phyloP scores from a whole-genome alignment of 345 rosid species.

The Acer campestre region DNA sequence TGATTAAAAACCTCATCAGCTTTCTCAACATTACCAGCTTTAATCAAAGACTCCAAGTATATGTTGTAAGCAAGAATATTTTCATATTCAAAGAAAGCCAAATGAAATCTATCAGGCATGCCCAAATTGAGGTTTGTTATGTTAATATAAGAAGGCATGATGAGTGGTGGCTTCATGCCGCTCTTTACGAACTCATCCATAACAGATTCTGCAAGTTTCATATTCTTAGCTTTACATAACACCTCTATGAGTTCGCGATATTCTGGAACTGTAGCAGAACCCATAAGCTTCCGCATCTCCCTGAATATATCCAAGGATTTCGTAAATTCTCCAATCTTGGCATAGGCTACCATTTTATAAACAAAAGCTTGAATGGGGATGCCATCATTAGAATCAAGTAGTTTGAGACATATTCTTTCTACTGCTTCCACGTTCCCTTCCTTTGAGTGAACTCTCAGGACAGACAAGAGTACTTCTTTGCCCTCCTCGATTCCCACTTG shows the following conservation, averaged over 20 bases:
- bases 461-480: constrained; percentile 62
- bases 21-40: constrained; percentile 52
- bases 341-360: constrained; percentile 75
- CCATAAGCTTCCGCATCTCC: constrained; percentile 61
- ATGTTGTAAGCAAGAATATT: constrained; percentile 46
- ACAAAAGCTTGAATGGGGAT: constrained; percentile 73
- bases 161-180: constrained; percentile 56
- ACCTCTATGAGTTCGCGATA: constrained; percentile 80
- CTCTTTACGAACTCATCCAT: constrained; percentile 61
- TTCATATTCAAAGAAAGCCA: constrained; percentile 43
- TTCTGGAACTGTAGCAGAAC: constrained; percentile 53
- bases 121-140: constrained; percentile 57
- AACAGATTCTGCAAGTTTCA: constrained; percentile 59
- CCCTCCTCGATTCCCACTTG: constrained; percentile 61
- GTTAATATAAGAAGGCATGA: constrained; percentile 58
- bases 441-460: constrained; percentile 74
- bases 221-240: constrained; percentile 48
- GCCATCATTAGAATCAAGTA: constrained; percentile 31
- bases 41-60: constrained; percentile 72
- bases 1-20: constrained; percentile 64
- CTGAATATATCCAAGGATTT: constrained; percentile 64
- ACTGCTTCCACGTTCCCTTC: constrained; percentile 66
- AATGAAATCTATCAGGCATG: constrained; percentile 57
- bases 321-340: constrained; percentile 48
- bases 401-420: constrained; percentile 69